Evolutionary conservation across 164 flowering plant genomes (phyloP).

Genomic region (Berberis vulgaris): DNA sequence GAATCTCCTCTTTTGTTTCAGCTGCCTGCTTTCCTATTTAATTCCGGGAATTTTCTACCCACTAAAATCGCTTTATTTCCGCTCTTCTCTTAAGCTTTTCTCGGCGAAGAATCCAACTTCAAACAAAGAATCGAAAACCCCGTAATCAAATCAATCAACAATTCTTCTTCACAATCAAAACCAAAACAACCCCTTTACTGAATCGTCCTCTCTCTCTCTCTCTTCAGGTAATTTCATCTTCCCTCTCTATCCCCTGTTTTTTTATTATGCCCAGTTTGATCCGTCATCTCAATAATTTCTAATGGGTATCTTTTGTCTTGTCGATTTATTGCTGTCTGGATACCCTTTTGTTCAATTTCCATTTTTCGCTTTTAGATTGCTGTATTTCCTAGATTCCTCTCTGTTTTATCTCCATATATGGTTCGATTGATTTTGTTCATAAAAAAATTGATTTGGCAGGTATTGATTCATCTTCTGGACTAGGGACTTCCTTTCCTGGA

Average conservation of each 20-base stretch:
- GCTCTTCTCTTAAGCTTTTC: conserved; percentile 12
- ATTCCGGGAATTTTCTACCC: background rate
- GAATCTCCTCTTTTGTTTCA: too few species aligned
- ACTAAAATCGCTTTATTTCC: background rate
- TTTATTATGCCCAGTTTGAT: background rate
- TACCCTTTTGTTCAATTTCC: background rate
- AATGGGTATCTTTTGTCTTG: conserved; percentile 2
- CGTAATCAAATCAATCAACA: background rate
- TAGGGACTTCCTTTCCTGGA: background rate
- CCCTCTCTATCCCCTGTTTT: background rate
- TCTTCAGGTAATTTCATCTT: background rate
- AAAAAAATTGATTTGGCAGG: background rate
- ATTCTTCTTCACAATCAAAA: background rate
- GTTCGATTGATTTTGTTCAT: too few species aligned
- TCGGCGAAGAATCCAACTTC: conserved; percentile 21
- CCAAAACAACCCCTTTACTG: background rate
- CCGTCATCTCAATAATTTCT: background rate
- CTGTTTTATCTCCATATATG: background rate
- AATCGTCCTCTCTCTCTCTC: background rate
- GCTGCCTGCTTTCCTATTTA: background rate
- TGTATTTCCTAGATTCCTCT: background rate
- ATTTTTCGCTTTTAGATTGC: background rate
- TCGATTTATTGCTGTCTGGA: background rate
- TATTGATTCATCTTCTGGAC: background rate
- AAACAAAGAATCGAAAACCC: conserved; percentile 2